Percentiles rank a stretch among this genome's conserved stretches.
Conservation (phyloP, 176 grass and related monocot genomes). For the Juncus inflexus region DNA sequence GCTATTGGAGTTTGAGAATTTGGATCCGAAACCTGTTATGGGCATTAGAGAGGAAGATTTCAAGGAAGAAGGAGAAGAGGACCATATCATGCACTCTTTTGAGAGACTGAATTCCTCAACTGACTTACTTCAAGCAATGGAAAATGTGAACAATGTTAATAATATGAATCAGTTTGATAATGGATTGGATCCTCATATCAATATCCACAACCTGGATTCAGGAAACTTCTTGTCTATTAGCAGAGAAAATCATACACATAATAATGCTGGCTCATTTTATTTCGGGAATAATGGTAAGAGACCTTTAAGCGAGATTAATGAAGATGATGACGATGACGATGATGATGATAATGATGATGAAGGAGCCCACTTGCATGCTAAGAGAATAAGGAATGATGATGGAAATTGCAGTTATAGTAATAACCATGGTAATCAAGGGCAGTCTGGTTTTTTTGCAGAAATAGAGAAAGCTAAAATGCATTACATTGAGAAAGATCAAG, state of each 20-base stretch:
- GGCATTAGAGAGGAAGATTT: constrained; percentile 27
- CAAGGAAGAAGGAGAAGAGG: constrained; percentile 47
- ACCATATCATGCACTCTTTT: constrained; percentile 39
- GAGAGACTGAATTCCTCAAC: constrained; percentile 65
- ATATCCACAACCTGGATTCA: constrained; percentile 39
- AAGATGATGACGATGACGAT: constrained; percentile 48
- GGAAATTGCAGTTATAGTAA: constrained; percentile 4
- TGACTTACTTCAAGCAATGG: constrained; percentile 78
- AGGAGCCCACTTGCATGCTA: constrained; percentile 10
- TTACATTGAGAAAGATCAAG: constrained; percentile 16
- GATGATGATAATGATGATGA: constrained; percentile 28
- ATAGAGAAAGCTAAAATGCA: not conserved
- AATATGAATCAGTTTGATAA: not conserved
- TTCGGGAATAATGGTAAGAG: constrained; percentile 67
- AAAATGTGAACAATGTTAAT: constrained; percentile 35
- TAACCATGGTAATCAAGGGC: not conserved
- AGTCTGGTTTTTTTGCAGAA: not conserved
- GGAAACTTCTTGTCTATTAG: constrained; percentile 69
- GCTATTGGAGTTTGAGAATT: constrained; percentile 73
- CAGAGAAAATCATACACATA: constrained; percentile 45
- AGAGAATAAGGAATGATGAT: constrained; percentile 17
- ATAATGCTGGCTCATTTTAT: constrained; percentile 53
- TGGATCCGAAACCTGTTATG: constrained; percentile 44
- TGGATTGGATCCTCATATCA: constrained; percentile 8
- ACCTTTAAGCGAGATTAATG: constrained; percentile 61